A percentile compares a stretch with the other conserved stretches of the same genome.
Conservation (phyloP, 306 rosid genomes). For the Gleditsia sinensis region DNA sequence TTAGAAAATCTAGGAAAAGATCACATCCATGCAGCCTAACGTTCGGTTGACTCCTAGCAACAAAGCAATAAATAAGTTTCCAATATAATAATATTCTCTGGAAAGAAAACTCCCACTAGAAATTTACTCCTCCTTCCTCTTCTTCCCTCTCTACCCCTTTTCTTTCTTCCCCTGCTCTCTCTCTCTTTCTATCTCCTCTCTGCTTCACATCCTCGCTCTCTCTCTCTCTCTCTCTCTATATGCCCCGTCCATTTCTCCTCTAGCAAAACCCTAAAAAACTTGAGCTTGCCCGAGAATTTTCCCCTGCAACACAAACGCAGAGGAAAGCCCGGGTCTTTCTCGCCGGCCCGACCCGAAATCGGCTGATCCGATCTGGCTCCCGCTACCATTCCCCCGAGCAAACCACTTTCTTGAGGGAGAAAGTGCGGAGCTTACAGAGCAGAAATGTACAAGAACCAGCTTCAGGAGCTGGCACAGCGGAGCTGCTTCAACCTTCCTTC, state of each 20-base stretch:
- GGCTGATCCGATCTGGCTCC: constrained; percentile 63
- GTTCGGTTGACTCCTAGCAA: constrained; percentile 63
- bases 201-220: constrained; percentile 27
- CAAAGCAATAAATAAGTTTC: constrained; percentile 49
- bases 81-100: constrained; percentile 25
- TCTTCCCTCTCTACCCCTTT: neutral
- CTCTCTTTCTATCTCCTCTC: constrained; percentile 28
- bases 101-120: constrained; percentile 34
- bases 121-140: constrained; percentile 2
- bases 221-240: constrained; percentile 6
- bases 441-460: constrained; percentile 99
- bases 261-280: constrained; percentile 35
- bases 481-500: constrained; percentile 99
- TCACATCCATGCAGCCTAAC: constrained; percentile 67
- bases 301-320: neutral
- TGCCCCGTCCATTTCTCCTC: constrained; percentile 20
- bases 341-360: constrained; percentile 30
- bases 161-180: constrained; percentile 2
- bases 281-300: constrained; percentile 27
- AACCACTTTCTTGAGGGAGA: constrained; percentile 38
- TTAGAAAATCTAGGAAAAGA: constrained; percentile 49
- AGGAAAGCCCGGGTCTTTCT: neutral
- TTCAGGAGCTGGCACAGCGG: constrained; percentile 98
- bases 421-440: constrained; percentile 28
- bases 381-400: neutral